Conservation (phyloP, 208 protist genomes). For the Wallacemonas sp. region DNA sequence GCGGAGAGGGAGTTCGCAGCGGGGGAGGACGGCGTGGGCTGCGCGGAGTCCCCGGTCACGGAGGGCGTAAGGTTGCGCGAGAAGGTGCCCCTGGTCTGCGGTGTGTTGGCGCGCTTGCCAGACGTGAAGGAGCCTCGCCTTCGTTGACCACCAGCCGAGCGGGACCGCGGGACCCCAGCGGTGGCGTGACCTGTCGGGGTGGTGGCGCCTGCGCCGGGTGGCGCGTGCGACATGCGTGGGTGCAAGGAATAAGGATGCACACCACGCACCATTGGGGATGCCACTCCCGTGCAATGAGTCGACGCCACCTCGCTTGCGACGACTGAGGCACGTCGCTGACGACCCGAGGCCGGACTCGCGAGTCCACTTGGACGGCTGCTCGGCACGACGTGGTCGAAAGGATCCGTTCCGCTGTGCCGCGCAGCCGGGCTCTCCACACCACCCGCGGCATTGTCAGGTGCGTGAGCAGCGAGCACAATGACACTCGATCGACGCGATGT, state of each 20-base stretch:
- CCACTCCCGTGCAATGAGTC: background rate
- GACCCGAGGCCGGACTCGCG: background rate
- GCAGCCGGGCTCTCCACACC: background rate
- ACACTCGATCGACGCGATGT: conserved; percentile 5
- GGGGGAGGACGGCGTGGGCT: background rate
- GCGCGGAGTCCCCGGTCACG: background rate
- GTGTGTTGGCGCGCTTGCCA: background rate
- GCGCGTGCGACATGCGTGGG: background rate
- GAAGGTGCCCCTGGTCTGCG: conserved; percentile 1
- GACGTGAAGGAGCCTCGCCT: background rate
- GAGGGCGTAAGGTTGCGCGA: conserved; percentile 2
- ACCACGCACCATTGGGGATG: background rate
- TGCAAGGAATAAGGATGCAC: background rate
- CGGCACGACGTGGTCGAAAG: background rate
- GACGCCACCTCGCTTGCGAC: background rate
- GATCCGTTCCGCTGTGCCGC: background rate
- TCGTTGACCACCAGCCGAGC: background rate
- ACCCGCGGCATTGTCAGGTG: background rate
- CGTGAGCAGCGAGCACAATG: conserved; percentile 5
- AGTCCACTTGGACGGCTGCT: background rate
- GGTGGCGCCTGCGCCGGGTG: background rate
- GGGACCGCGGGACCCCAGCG: background rate
- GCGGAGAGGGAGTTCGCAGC: background rate
- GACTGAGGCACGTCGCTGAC: background rate
- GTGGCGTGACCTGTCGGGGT: background rate